These are phyloP conservation scores for Scytalidium lignicola DNA, from an alignment of 2,329 filamentous ascomycete genomes.

Conservation along the genomic window DNA sequence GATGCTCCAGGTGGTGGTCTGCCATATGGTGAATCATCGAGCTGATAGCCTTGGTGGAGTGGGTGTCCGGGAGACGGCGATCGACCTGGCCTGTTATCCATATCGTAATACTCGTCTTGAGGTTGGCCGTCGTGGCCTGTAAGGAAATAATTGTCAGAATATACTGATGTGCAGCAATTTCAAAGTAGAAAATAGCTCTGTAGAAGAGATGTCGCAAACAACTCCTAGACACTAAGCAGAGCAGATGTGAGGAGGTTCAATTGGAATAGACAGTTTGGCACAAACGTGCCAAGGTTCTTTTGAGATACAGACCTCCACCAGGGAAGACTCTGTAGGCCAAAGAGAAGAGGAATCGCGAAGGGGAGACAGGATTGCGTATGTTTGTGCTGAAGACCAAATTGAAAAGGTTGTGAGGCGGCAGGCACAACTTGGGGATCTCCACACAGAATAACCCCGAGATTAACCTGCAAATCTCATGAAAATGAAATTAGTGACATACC, in stretches of 20 bases:
- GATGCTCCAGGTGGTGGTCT: constrained; percentile 9
- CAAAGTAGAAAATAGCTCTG: constrained; percentile 17
- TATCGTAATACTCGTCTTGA: constrained; percentile 60
- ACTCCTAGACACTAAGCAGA: constrained; percentile 21
- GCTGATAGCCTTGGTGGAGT: constrained; percentile 69
- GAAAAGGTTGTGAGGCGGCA: background rate
- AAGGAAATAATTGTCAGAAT: constrained; percentile 1
- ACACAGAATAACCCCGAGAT: background rate
- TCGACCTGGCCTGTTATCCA: constrained; percentile 54
- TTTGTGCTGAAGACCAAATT: background rate
- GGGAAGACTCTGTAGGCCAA: background rate
- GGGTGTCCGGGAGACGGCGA: constrained; percentile 75
- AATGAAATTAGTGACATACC: constrained; percentile 44
- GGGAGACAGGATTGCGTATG: background rate
- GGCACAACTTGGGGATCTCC: constrained; percentile 6
- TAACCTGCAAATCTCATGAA: background rate
- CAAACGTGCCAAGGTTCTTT: background rate
- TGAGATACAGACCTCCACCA: background rate
- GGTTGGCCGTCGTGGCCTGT: constrained; percentile 16
- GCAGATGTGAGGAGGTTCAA: background rate
- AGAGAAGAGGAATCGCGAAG: background rate
- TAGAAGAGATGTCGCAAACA: constrained; percentile 10
- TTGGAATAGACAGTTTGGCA: background rate
- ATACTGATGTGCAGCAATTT: constrained; percentile 15
- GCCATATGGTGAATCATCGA: constrained; percentile 54